These are phyloP conservation scores for Rhizomucor pusillus DNA, from an alignment of 371 early-diverging fungal genomes.

Conservation along the genomic window DNA sequence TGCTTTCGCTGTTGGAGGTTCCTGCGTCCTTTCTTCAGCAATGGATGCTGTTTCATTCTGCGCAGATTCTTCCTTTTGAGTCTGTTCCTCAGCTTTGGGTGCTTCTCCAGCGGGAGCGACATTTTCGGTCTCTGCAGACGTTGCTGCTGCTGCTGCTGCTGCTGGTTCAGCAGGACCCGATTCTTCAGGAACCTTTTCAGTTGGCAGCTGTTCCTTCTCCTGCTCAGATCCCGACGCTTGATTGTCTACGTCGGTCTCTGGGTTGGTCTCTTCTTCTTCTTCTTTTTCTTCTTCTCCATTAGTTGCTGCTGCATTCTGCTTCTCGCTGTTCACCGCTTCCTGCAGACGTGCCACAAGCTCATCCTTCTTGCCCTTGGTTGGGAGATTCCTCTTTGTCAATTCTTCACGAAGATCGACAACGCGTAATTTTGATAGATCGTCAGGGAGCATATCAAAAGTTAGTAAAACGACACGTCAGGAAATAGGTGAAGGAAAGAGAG, in stretches of 20 bases:
- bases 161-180: background rate
- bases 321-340: slow-evolving; percentile 45
- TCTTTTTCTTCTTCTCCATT: slow-evolving; percentile 8
- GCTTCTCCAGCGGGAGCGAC: slow-evolving; percentile 10
- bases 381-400: slow-evolving; percentile 53
- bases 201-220: slow-evolving; percentile 10
- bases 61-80: slow-evolving; percentile 5
- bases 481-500: too few relatives aligned
- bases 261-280: slow-evolving; percentile 11
- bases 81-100: slow-evolving; percentile 3
- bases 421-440: slow-evolving; percentile 25
- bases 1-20: background rate
- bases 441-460: slow-evolving; percentile 8
- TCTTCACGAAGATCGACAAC: slow-evolving; percentile 71
- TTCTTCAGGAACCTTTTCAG: background rate
- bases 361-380: slow-evolving; percentile 72
- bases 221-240: slow-evolving; percentile 3
- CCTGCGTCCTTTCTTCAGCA: background rate
- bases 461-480: too few relatives aligned
- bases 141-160: background rate
- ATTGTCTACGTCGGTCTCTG: background rate
- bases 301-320: slow-evolving; percentile 7
- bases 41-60: slow-evolving; percentile 2
- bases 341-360: slow-evolving; percentile 67
- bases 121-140: slow-evolving; percentile 1